Base-by-base conservation (phyloP, 1,139 yeast species). In the Suhomyces terraborum region DNA sequence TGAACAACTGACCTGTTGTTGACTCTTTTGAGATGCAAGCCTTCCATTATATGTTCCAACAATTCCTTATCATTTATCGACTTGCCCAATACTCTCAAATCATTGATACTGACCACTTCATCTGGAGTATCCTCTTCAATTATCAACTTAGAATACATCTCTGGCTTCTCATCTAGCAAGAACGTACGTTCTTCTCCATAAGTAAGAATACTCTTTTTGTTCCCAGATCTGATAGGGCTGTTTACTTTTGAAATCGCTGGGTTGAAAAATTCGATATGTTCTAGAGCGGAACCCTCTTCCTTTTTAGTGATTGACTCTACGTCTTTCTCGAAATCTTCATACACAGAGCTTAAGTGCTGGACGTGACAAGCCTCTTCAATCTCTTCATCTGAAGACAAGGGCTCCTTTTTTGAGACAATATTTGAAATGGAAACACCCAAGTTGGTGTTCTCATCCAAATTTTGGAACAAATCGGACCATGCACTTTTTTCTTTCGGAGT, bases 151-250 rank as follows among this genome's bases (percentile, higher is more conserved):
- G 41, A 3, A 37, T 36, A 5, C 26, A 9, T 32, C 42, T 10
- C 20, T 3, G 8, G 17, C 5, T 38, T 33, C 9, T 47, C 52
- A 6, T 55, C 54, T n/a, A 53, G 22, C 17, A 61, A 48, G 39
- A 46, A 58, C 26, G 61, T 55, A 37, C 67, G 42, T 27, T 54
- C 56, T 2, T 55, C 55, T 1, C 63, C 58, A 37, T 61, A 61
- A 3, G 49, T 50, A 26, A 19, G 8, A 9, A 9, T 8, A 5
- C 21, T 27, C 4, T 7, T 18, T 12, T 9, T n/a, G 2, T 23
- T 16, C 13, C 17, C 28, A 3, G 14, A 2, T 7, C 24, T 32
- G 7, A 14, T 23, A 6, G 17, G 14, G 7, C n/a, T 24, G 10
- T 19, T 29, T 6, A 10, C 3, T 6, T 18, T 23, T 4, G 28